Percentiles rank a stretch among this genome's conserved stretches.
phyloP scores from a whole-genome alignment of 441 rosid genomes.

The Arabidopsis lyrata region DNA sequence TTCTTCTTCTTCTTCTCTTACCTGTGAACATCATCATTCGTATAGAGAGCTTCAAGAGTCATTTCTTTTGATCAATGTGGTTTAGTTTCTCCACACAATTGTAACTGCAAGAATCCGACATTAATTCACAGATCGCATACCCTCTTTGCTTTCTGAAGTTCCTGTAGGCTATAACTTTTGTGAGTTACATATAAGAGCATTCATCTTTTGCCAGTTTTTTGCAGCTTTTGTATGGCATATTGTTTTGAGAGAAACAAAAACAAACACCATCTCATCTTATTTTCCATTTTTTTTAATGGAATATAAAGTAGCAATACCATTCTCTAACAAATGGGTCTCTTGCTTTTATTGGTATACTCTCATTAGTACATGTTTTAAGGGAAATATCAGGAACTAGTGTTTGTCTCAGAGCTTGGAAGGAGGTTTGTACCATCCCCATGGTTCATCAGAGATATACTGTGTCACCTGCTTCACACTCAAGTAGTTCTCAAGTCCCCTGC shows the following conservation, averaged over 20 bases:
- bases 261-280: conserved; percentile 11
- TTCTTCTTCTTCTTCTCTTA: background rate
- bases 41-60: conserved; percentile 11
- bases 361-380: background rate
- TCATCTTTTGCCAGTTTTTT: conserved; percentile 30
- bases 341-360: conserved; percentile 12
- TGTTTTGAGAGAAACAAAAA: conserved; percentile 11
- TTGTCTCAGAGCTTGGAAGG: conserved; percentile 74
- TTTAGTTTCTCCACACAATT: conserved; percentile 37
- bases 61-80: conserved; percentile 31
- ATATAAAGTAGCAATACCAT: background rate
- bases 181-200: background rate
- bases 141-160: conserved; percentile 22
- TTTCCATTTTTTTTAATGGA: background rate
- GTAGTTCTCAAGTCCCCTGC: conserved; percentile 96
- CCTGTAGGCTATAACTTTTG: background rate
- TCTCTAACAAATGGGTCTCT: conserved; percentile 14
- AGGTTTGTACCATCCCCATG: conserved; percentile 92
- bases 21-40: conserved; percentile 28
- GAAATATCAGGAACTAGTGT: background rate
- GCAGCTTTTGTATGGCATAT: conserved; percentile 8
- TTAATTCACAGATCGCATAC: conserved; percentile 10
- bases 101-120: conserved; percentile 37
- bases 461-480: conserved; percentile 93
- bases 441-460: conserved; percentile 75